Percentiles rank a stretch among this genome's conserved stretches.
Evolutionary conservation across 1,284 basidiomycete genomes (phyloP).

Genomic region (Ceratobasidium sp.): DNA sequence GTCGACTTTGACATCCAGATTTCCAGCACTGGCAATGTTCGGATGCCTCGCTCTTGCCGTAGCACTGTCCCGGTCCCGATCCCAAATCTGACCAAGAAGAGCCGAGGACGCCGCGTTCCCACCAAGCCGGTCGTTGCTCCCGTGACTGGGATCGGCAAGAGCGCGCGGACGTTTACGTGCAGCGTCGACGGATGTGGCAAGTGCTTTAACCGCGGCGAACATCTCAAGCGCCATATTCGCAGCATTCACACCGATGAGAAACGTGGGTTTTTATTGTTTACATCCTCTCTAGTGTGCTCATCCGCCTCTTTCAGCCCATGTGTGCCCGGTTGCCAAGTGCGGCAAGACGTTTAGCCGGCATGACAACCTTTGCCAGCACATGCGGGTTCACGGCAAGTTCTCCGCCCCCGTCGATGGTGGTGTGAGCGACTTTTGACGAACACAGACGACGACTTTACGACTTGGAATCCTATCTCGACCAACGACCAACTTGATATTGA

Average conservation of each 20-base stretch:
- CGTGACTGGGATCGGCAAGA: constrained; percentile 49
- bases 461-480: background rate
- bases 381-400: constrained; percentile 69
- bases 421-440: constrained; percentile 31
- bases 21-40: constrained; percentile 38
- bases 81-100: constrained; percentile 80
- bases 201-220: constrained; percentile 82
- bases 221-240: constrained; percentile 81
- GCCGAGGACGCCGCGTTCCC: constrained; percentile 75
- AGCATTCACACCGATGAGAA: constrained; percentile 87
- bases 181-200: constrained; percentile 81
- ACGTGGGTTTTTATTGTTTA: constrained; percentile 62
- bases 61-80: constrained; percentile 68
- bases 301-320: constrained; percentile 68
- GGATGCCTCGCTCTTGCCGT: constrained; percentile 43
- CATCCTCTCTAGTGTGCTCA: constrained; percentile 38
- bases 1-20: constrained; percentile 45
- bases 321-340: constrained; percentile 81
- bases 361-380: constrained; percentile 82
- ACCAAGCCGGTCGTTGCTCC: constrained; percentile 53
- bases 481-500: constrained; percentile 26
- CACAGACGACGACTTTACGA: constrained; percentile 17
- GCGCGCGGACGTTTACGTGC: constrained; percentile 75
- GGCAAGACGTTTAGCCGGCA: constrained; percentile 86
- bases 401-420: constrained; percentile 41